Conservation (phyloP, 2,329 filamentous ascomycete genomes). For the Aspergillus felis region DNA sequence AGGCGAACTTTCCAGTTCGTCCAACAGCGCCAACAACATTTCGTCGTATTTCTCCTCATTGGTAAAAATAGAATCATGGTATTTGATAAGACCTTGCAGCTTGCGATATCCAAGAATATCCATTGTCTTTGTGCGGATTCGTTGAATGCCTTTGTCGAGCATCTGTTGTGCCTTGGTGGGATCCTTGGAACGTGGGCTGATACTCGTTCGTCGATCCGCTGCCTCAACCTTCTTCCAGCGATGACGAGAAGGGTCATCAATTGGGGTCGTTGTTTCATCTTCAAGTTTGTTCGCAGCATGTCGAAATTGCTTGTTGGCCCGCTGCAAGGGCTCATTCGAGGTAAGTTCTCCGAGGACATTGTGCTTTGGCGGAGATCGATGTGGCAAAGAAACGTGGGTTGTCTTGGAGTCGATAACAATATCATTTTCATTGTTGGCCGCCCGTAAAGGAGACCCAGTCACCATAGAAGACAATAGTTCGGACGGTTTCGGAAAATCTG, state of each 20-base stretch:
- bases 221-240: constrained; percentile 32
- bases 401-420: constrained; percentile 11
- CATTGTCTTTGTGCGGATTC: constrained; percentile 33
- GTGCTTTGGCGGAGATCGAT: constrained; percentile 21
- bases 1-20: constrained; percentile 32
- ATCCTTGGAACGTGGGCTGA: constrained; percentile 38
- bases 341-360: constrained; percentile 38
- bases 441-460: not conserved
- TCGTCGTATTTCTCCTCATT: constrained; percentile 35
- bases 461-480: constrained; percentile 1
- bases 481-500: constrained; percentile 8
- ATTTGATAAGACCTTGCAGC: constrained; percentile 38
- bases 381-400: constrained; percentile 15
- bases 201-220: constrained; percentile 27
- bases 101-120: constrained; percentile 43
- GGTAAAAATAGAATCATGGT: constrained; percentile 33
- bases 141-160: constrained; percentile 35
- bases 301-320: constrained; percentile 21
- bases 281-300: constrained; percentile 12
- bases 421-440: constrained; percentile 24
- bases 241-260: constrained; percentile 25
- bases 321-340: constrained; percentile 33
- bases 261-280: constrained; percentile 11
- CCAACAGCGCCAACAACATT: constrained; percentile 35
- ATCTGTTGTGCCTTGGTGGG: constrained; percentile 34